Percentiles rank a stretch among this genome's conserved stretches.
phyloP scores from a whole-genome alignment of 768 basidiomycete genomes.

The Suillus sp. region DNA sequence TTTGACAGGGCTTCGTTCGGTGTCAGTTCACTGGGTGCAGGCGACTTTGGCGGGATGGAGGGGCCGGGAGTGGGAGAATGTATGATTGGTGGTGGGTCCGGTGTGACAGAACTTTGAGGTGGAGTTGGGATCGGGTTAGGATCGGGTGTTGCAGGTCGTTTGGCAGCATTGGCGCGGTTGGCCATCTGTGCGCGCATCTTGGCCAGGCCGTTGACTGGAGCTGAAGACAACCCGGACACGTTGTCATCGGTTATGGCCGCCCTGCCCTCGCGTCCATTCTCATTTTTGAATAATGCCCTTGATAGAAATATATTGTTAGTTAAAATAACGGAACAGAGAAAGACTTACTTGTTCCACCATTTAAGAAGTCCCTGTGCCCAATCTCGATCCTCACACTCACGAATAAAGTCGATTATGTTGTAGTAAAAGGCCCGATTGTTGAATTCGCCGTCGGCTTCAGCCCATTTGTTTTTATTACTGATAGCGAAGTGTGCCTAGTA shows the following conservation, averaged over 20 bases:
- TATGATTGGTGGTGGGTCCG: background rate
- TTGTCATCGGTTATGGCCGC: background rate
- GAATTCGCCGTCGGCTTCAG: constrained; percentile 9
- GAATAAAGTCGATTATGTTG: too few relatives aligned
- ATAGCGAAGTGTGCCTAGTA: too few relatives aligned
- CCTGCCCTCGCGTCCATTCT: background rate
- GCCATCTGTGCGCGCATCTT: background rate
- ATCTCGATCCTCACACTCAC: too few relatives aligned
- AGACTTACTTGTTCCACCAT: too few relatives aligned
- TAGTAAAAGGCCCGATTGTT: constrained; percentile 14
- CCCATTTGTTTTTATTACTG: background rate
- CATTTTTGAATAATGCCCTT: constrained; percentile 8
- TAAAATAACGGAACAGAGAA: background rate
- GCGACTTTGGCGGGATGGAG: background rate
- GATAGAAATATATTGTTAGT: background rate
- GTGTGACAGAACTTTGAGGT: background rate
- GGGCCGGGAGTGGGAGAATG: too few relatives aligned
- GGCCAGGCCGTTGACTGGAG: background rate
- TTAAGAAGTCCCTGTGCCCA: too few relatives aligned
- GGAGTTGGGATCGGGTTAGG: background rate
- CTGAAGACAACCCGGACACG: background rate
- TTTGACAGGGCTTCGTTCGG: background rate
- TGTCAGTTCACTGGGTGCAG: background rate
- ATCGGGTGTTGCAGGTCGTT: background rate
- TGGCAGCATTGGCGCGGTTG: background rate